Conservation (phyloP, 352 stramenopile species). For the Phytopythium mirpurense region DNA sequence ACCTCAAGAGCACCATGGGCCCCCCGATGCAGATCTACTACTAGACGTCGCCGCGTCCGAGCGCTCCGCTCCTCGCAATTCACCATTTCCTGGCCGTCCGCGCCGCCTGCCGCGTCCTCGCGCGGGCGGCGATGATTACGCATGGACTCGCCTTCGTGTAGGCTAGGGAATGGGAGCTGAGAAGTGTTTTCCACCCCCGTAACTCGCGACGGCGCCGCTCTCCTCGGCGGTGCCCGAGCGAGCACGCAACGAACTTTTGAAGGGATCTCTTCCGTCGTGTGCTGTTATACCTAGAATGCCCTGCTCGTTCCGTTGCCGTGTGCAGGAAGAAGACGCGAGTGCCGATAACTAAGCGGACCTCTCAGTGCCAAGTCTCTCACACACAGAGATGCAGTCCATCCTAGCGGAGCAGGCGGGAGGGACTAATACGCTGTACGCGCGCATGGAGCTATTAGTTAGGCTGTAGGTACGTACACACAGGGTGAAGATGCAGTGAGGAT, state of each 20-base stretch:
- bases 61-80: conserved; percentile 3
- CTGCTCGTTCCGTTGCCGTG: too few relatives aligned
- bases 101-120: neutral
- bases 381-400: too few relatives aligned
- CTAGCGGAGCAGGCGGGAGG: too few relatives aligned
- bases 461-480: too few relatives aligned
- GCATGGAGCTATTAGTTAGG: too few relatives aligned
- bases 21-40: conserved; percentile 99
- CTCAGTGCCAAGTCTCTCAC: too few relatives aligned
- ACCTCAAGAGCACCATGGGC: conserved; percentile 99
- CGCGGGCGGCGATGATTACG: too few relatives aligned
- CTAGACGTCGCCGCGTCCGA: conserved; percentile 58
- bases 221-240: neutral
- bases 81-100: neutral
- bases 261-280: neutral
- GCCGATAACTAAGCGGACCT: too few relatives aligned
- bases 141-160: too few relatives aligned
- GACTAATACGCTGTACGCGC: too few relatives aligned
- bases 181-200: conserved; percentile 4
- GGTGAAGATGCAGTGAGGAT: too few relatives aligned
- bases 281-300: neutral
- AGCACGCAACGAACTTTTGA: conserved; percentile 5
- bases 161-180: conserved; percentile 8
- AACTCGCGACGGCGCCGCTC: neutral
- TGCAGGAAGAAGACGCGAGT: too few relatives aligned